Evolutionary conservation across 495 filamentous ascomycete genomes (phyloP).

Genomic region (Niebla homalea): DNA sequence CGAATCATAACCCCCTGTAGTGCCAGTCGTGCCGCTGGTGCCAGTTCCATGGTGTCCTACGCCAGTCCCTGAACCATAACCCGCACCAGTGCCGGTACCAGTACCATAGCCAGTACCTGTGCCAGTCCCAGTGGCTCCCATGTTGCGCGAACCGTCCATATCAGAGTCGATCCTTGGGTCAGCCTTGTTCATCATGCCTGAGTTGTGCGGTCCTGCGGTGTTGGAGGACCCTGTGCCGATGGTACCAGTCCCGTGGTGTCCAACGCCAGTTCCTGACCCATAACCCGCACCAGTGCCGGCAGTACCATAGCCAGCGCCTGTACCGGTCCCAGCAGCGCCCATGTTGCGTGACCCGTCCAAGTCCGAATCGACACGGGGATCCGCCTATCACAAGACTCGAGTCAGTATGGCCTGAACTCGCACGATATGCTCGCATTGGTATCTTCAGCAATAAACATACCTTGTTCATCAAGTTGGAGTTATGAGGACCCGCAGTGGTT

Average conservation of each 20-base stretch:
- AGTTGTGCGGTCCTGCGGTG: constrained; percentile 15
- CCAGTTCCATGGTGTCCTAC: neutral
- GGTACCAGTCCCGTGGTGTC: neutral
- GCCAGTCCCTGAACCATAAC: constrained; percentile 1
- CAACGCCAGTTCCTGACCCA: neutral
- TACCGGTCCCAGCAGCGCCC: neutral
- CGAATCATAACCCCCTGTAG: neutral
- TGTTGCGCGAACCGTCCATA: constrained; percentile 10
- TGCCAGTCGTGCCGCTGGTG: constrained; percentile 6
- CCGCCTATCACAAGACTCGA: too few relatives aligned
- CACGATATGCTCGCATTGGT: too few relatives aligned
- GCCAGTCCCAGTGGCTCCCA: neutral
- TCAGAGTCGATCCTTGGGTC: constrained; percentile 19
- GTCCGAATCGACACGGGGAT: constrained; percentile 11
- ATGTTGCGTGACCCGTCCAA: constrained; percentile 11
- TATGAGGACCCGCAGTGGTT: constrained; percentile 9
- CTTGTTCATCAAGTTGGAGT: constrained; percentile 1
- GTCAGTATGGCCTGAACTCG: too few relatives aligned
- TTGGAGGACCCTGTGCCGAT: too few relatives aligned
- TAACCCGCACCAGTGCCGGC: neutral
- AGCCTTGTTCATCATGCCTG: constrained; percentile 15
- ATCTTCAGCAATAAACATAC: too few relatives aligned
- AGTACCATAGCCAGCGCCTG: neutral
- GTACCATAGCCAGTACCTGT: constrained; percentile 5
- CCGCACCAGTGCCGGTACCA: constrained; percentile 13